Evolutionary conservation across 495 filamentous ascomycete species (phyloP), one percentile per base, ranked within the genome.

Genomic region (Neurospora hispaniola): DNA sequence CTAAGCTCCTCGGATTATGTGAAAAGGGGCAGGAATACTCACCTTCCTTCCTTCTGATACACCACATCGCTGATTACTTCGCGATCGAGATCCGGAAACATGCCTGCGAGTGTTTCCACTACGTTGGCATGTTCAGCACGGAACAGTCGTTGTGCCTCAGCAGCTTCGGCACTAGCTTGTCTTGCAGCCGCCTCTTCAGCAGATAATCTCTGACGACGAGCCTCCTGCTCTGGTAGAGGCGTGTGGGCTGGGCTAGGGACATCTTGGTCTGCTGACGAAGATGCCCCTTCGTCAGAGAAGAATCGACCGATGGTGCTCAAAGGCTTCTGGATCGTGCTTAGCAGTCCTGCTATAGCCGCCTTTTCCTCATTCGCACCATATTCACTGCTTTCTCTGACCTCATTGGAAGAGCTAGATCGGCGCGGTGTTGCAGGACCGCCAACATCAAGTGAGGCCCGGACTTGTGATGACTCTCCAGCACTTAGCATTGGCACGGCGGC

Each of bases 251-350:
- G 88, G 31, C 81, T 85, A 79, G 70, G 78, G 66, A 74, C 78
- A 79, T 75, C 88, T 20, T 81, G 75, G 39, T 79, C 77, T 42
- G 84, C 73, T 48, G 80, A 59, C 62, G 80, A 66, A 72, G 81
- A 73, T 72, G 81, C 62, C 71, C 81, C 70, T 2, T 97, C 94
- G 69, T 99, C 96, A 2, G 93, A 93, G 83, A 99, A 98, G 43
- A 99, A 98, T 71, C 94, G 90, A n/a, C 96, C 96, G 78, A 99
- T 97, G 18, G 94, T 96, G 54, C 92, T 93, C 46, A 99, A 84
- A 0, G 96, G 96, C 71, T 88, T 90, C 80, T 98, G 94, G 70
- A 99, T 98, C 1, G 94, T 94, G 68, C 94, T 89, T 18, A 99
- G 84, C 12, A 99, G 83, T 3, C 96, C 94, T 31, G 91, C 89